Percentiles rank a stretch among this genome's conserved stretches.
Evolutionary conservation across 306 rosid genomes (phyloP).

Genomic region (Citrullus colocynthis): DNA sequence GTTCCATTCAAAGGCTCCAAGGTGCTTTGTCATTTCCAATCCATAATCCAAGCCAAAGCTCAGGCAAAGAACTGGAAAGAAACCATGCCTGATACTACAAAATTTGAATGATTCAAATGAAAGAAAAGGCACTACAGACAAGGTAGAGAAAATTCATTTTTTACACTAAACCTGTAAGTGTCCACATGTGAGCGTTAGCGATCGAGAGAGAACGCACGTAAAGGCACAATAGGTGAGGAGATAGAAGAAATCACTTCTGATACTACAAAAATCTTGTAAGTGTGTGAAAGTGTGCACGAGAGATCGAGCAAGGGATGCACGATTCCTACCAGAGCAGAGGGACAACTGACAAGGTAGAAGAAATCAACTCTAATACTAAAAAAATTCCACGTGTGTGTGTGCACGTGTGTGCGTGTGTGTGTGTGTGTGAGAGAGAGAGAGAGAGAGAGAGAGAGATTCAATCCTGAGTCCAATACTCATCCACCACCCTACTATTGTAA

Average conservation of each 20-base stretch:
- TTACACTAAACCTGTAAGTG: too few relatives aligned
- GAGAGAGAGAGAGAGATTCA: not conserved
- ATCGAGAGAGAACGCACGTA: too few relatives aligned
- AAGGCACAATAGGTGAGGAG: too few relatives aligned
- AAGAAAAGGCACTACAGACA: not conserved
- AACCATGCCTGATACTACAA: not conserved
- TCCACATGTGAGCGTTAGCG: too few relatives aligned
- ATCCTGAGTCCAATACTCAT: not conserved
- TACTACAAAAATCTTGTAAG: too few relatives aligned
- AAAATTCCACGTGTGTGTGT: not conserved
- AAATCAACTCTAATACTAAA: not conserved
- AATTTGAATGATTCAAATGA: not conserved
- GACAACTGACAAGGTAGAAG: not conserved
- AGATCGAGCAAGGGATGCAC: too few relatives aligned
- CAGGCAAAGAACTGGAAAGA: not conserved
- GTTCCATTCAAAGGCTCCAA: not conserved
- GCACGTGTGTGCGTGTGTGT: not conserved
- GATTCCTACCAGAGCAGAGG: not conserved
- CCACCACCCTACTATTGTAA: not conserved
- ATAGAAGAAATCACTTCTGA: too few relatives aligned
- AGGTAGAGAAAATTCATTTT: too few relatives aligned
- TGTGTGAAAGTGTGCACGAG: too few relatives aligned
- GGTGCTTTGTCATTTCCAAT: not conserved
- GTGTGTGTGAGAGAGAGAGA: not conserved
- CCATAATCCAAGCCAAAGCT: not conserved